Evolutionary conservation across 2,329 filamentous ascomycete species (phyloP), one percentile per base, ranked within the genome.

Genomic region (Amesomyces nigricolor): DNA sequence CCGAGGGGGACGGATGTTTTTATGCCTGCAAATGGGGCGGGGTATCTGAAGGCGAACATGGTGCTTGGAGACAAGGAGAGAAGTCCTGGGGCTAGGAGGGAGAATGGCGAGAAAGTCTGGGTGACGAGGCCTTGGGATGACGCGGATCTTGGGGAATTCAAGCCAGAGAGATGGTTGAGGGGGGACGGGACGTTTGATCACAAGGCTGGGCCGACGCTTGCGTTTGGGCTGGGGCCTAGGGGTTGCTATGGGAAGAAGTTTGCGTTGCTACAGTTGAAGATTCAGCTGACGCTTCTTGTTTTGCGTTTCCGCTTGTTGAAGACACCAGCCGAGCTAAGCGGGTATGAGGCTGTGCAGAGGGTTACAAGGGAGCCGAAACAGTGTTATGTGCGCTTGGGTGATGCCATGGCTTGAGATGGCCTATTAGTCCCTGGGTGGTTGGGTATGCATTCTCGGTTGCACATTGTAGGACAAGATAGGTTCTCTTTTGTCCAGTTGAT

Each of bases 231-330:
- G 5, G 73, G 73, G 0, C 65, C 67, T 2, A 61, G 73, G 2
- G 68, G 68, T 1, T 75, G 73, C 51, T 75, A 68, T 47, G 73
- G 73, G 0, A 67, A 66, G 52, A 67, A 62, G 58, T 56, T 75
- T 56, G 73, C 70, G 1, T 65, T 71, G 35, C 40, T 72, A 38
- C 63, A 72, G 58, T 35, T 75, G 58, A 63, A 66, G 35, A 67
- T 71, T n/a, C 57, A 70, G 44, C 62, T 71, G 37, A 69, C 67
- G 19, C 55, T 73, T 51, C 59, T 73, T 38, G 61, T 71, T 10
- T 74, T 72, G 73, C 66, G 69, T 46, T 74, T 75, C 58, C 63
- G 70, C 54, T 51, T 71, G 49, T 40, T 58, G n/a, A 67, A 39
- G 63, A 70, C 16, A 66, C 67, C 53, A 5, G 22, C 51, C 6